Evolutionary conservation across 73 alveolate species (phyloP).

Genomic region (Blepharisma japonicum): DNA sequence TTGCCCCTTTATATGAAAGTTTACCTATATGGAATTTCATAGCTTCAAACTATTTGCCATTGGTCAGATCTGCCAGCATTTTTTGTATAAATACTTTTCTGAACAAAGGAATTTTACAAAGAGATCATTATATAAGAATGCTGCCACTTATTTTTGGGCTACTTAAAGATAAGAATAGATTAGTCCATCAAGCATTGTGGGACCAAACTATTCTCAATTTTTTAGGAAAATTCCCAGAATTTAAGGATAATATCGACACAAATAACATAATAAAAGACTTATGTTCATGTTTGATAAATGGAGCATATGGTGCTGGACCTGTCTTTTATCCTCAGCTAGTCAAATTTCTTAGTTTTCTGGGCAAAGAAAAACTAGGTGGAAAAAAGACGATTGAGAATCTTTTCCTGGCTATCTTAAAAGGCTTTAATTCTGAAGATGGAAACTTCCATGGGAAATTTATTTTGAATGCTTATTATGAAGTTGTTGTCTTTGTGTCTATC

Average conservation of each 20-base stretch:
- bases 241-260: background rate
- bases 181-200: constrained; percentile 16
- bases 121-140: background rate
- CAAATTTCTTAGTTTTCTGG: background rate
- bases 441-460: background rate
- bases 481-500: background rate
- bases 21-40: background rate
- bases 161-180: background rate
- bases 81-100: background rate
- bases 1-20: background rate
- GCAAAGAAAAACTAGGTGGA: constrained; percentile 3
- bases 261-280: background rate
- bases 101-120: background rate
- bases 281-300: background rate
- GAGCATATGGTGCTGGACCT: constrained; percentile 30
- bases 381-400: background rate
- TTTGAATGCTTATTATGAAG: constrained; percentile 28
- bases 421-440: constrained; percentile 11
- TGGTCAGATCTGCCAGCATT: constrained; percentile 11
- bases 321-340: background rate
- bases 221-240: background rate
- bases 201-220: background rate
- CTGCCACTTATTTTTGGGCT: background rate
- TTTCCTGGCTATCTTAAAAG: background rate
- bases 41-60: background rate